Conservation (phyloP, 768 basidiomycete species). For the Lactarius deliciosus region DNA sequence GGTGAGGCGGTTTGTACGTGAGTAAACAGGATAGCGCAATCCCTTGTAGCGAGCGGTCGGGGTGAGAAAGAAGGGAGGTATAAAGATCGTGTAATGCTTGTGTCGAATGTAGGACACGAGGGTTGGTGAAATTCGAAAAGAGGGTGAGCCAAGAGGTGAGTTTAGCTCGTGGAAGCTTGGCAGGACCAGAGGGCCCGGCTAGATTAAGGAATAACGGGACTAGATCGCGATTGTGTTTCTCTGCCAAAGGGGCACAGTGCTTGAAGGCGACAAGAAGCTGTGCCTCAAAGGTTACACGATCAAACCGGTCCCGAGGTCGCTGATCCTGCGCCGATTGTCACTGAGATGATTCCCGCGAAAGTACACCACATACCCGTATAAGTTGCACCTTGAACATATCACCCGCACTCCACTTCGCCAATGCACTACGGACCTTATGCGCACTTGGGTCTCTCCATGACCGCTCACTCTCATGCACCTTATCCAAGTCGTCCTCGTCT, state of each 20-base stretch:
- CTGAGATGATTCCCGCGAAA: background rate
- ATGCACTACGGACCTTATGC: slow-evolving; percentile 53
- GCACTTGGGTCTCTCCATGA: slow-evolving; percentile 76
- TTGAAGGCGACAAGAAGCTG: slow-evolving; percentile 74
- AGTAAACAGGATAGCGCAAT: slow-evolving; percentile 76
- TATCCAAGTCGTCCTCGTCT: slow-evolving; percentile 33
- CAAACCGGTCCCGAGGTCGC: slow-evolving; percentile 56
- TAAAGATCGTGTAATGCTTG: slow-evolving; percentile 66
- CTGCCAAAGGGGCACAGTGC: slow-evolving; percentile 68
- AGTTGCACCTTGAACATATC: slow-evolving; percentile 37
- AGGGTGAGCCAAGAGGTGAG: slow-evolving; percentile 78
- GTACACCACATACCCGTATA: slow-evolving; percentile 36
- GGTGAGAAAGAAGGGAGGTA: slow-evolving; percentile 74
- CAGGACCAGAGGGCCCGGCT: slow-evolving; percentile 40
- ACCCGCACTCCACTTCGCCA: slow-evolving; percentile 48
- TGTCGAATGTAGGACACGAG: slow-evolving; percentile 79
- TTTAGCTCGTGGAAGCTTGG: slow-evolving; percentile 56
- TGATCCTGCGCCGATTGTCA: slow-evolving; percentile 39
- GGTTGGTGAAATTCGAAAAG: slow-evolving; percentile 88
- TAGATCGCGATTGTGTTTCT: slow-evolving; percentile 85
- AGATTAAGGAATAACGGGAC: slow-evolving; percentile 74
- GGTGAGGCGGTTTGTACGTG: slow-evolving; percentile 70
- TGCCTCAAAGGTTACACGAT: slow-evolving; percentile 70
- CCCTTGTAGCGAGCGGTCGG: slow-evolving; percentile 75
- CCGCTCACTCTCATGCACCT: slow-evolving; percentile 64